Evolutionary conservation across 2,329 filamentous ascomycete genomes (phyloP).

Genomic region (Botrytis fragariae): DNA sequence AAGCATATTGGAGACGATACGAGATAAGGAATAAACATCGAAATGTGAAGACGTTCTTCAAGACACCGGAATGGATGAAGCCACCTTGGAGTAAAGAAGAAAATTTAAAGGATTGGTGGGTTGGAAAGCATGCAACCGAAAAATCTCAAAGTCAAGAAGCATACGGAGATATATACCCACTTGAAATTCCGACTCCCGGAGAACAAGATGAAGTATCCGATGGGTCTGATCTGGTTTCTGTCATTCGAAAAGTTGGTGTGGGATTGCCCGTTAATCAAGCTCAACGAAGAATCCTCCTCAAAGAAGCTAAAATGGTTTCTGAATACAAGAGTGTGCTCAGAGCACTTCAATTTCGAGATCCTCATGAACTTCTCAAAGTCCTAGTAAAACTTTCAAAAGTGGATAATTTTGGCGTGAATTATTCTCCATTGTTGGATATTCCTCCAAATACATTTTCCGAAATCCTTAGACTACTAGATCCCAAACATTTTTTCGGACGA

Average conservation of each 20-base stretch:
- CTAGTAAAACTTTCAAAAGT: constrained; percentile 24
- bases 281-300: constrained; percentile 9
- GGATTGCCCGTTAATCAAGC: background rate
- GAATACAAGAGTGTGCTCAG: constrained; percentile 8
- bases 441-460: constrained; percentile 59
- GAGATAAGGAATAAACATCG: background rate
- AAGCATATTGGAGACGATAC: constrained; percentile 1
- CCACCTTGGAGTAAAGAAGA: constrained; percentile 4
- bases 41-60: constrained; percentile 4
- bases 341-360: constrained; percentile 13
- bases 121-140: background rate
- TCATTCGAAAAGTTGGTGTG: constrained; percentile 12
- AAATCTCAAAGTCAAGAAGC: constrained; percentile 17
- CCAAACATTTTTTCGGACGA: constrained; percentile 48
- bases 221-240: constrained; percentile 6
- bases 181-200: background rate
- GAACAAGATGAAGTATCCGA: background rate
- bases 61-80: constrained; percentile 7
- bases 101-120: constrained; percentile 1
- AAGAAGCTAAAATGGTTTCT: background rate
- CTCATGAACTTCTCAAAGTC: constrained; percentile 7
- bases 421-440: constrained; percentile 14
- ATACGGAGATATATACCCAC: constrained; percentile 14
- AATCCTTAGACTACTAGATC: constrained; percentile 61
- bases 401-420: constrained; percentile 22